Base-by-base conservation (phyloP, 352 stramenopile genomes). In the Pythium inflatum region DNA sequence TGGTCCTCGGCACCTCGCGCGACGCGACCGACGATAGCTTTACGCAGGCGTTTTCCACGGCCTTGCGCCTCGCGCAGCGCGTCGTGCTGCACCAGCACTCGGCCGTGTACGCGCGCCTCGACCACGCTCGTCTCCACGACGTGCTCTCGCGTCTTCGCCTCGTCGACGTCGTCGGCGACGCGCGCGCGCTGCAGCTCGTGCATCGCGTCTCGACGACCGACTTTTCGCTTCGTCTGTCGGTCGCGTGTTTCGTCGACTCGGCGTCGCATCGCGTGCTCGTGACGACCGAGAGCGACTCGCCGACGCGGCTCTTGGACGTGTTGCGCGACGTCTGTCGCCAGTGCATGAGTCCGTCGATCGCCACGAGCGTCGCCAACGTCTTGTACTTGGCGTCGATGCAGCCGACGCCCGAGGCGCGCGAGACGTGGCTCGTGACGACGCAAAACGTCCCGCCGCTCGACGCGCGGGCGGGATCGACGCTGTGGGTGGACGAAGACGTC, bases 301-400 rank as follows among this genome's bases (percentile, higher is more conserved):
- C 31, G 24, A 51, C 45, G n/a, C 30, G 34, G 30, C 53, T 91
- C 28, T 91, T 85, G 56, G 51, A 78, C 3, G 76, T 87, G 22
- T 67, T 94, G 33, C 79, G 88, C 62, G 83, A 91, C 36, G 16
- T 90, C 20, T 81, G 73, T 45, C 77, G 75, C 6, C 89, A 88
- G 62, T 77, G 85, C 27, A 81, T 94, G 31, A 80, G 81, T 22
- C 27, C 41, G 1, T 59, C 74, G 48, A 71, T 87, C 20, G 83
- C 82, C 3, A 70, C 82, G 12, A 85, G 65, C 31, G 70, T 92
- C 6, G 80, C 85, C 13, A 94, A 94, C 55, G 59, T 94, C 27
- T 45, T 92, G 53, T 94, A 91, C 59, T 77, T 94, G 34, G 81
- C 85, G 34, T 87, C 83, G 41, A 69, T 94, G 60, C 87, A 94